Conservation (phyloP, 2,329 filamentous ascomycete genomes). For the Hirsutella minnesotensis region DNA sequence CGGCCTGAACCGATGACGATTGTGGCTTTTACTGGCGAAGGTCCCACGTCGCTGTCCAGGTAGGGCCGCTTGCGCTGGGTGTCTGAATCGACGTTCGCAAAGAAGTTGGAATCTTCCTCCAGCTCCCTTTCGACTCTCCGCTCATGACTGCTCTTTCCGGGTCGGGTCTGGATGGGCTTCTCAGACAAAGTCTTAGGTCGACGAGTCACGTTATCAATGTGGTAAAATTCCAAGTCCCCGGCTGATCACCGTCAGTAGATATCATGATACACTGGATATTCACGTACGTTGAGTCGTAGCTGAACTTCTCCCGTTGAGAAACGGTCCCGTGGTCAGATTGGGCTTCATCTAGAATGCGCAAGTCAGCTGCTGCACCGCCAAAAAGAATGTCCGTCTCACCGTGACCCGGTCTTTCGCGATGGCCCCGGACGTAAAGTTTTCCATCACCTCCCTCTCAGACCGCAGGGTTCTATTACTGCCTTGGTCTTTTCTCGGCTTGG, state of each 20-base stretch:
- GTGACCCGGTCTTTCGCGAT: constrained; percentile 28
- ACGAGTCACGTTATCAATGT: constrained; percentile 30
- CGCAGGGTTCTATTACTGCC: constrained; percentile 16
- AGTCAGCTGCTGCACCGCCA: no score
- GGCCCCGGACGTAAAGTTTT: constrained; percentile 42
- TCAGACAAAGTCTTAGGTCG: not conserved
- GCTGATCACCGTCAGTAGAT: constrained; percentile 23
- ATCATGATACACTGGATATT: not conserved
- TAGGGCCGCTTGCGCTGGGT: not conserved
- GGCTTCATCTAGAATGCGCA: constrained; percentile 27
- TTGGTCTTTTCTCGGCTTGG: constrained; percentile 2
- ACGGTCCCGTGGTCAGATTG: constrained; percentile 19
- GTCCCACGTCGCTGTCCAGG: not conserved
- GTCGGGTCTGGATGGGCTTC: constrained; percentile 1
- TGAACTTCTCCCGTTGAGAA: constrained; percentile 19
- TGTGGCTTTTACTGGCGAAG: not conserved
- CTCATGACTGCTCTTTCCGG: constrained; percentile 9
- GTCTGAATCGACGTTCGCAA: constrained; percentile 8
- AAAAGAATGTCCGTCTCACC: constrained; percentile 17
- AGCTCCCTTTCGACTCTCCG: constrained; percentile 19
- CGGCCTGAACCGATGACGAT: constrained; percentile 1
- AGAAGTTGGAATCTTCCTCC: constrained; percentile 24
- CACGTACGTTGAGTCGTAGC: constrained; percentile 9
- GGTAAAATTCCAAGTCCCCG: constrained; percentile 39
- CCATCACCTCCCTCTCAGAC: constrained; percentile 35